Evolutionary conservation across 2,329 filamentous ascomycete species (phyloP).

Genomic region (Clonostachys chloroleuca): DNA sequence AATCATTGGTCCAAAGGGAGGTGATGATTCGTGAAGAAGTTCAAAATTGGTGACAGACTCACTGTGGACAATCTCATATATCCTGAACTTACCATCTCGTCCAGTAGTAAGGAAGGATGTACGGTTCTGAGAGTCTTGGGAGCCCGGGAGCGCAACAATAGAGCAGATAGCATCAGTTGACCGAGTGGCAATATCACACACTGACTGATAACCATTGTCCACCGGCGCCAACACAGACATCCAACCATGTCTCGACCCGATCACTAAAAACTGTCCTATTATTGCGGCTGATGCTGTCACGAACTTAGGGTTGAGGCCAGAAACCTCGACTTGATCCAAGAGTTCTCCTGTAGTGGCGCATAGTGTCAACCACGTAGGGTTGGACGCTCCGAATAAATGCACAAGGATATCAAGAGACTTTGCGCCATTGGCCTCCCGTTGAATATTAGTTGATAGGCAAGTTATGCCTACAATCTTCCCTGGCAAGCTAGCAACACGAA

Average conservation of each 20-base stretch:
- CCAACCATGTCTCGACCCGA: slow-evolving; percentile 50
- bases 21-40: slow-evolving; percentile 62
- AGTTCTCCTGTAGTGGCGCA: slow-evolving; percentile 20
- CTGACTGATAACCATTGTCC: slow-evolving; percentile 16
- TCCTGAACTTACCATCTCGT: slow-evolving; percentile 71
- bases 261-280: slow-evolving; percentile 34
- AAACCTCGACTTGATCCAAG: slow-evolving; percentile 19
- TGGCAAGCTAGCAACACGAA: slow-evolving; percentile 28
- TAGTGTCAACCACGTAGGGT: slow-evolving; percentile 36
- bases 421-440: not conserved
- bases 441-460: slow-evolving; percentile 16
- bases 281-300: slow-evolving; percentile 41
- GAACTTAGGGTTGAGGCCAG: slow-evolving; percentile 40
- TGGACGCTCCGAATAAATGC: slow-evolving; percentile 5
- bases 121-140: slow-evolving; percentile 7
- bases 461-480: slow-evolving; percentile 49
- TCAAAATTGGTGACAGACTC: slow-evolving; percentile 16
- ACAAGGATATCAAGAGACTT: slow-evolving; percentile 1
- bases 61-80: slow-evolving; percentile 41
- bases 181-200: slow-evolving; percentile 30
- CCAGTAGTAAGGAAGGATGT: slow-evolving; percentile 63
- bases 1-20: slow-evolving; percentile 71
- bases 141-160: slow-evolving; percentile 43
- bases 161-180: slow-evolving; percentile 63
- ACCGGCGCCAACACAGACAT: slow-evolving; percentile 26